A percentile compares a stretch with the other conserved stretches of the same genome.
phyloP scores from a whole-genome alignment of 495 filamentous ascomycete genomes.

The Immersiella caudata region DNA sequence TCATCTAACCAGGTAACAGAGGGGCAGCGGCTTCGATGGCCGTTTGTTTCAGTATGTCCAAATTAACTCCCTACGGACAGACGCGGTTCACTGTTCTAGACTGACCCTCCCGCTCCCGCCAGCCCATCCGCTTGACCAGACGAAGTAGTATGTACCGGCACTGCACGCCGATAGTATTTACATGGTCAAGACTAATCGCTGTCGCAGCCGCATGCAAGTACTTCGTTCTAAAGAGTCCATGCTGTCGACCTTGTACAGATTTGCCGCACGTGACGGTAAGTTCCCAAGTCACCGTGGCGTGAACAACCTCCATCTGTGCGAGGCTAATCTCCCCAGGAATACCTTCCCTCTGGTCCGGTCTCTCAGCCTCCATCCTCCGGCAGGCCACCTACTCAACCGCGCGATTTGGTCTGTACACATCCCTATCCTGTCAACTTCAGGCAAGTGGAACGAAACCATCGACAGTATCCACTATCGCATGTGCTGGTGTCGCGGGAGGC shows the following conservation, averaged over 20 bases:
- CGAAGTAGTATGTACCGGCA: conserved; percentile 39
- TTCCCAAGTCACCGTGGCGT: no score
- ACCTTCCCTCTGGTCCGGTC: conserved; percentile 42
- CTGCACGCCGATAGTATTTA: background rate
- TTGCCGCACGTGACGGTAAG: conserved; percentile 42
- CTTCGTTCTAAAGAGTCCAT: conserved; percentile 38
- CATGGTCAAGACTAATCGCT: background rate
- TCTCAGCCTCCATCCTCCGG: conserved; percentile 44
- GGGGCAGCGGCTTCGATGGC: conserved; percentile 46
- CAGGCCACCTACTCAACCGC: conserved; percentile 47
- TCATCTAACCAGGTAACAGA: conserved; percentile 22
- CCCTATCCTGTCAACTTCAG: conserved; percentile 33
- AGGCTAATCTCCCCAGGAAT: conserved; percentile 27
- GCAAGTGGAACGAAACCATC: conserved; percentile 29
- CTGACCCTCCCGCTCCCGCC: background rate
- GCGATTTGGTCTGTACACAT: conserved; percentile 42
- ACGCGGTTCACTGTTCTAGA: no score
- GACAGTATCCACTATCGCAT: conserved; percentile 34
- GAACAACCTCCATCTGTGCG: no score
- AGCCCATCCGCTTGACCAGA: conserved; percentile 46
- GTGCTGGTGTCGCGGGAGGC: conserved; percentile 60
- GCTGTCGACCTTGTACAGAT: conserved; percentile 38
- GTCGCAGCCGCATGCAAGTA: conserved; percentile 43
- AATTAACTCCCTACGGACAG: background rate
- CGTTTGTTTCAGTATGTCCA: conserved; percentile 44